Conservation (phyloP, 2,329 filamentous ascomycete genomes). For the Claviceps sorghi region DNA sequence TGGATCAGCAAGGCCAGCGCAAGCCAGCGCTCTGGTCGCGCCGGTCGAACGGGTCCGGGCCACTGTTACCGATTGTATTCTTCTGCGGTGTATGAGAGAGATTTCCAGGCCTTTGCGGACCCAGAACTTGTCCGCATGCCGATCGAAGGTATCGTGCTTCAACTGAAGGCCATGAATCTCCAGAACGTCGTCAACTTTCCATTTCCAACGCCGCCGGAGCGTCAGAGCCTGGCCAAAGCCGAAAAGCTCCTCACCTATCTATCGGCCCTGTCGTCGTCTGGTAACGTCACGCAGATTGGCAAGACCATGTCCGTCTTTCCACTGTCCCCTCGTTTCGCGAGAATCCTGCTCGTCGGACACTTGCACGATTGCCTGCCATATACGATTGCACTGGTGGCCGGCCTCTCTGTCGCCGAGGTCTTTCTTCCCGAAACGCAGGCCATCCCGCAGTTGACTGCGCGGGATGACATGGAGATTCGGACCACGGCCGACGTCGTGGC, state of each 20-base stretch:
- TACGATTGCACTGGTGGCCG: slow-evolving; percentile 76
- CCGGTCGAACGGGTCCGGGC: slow-evolving; percentile 85
- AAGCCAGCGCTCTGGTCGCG: slow-evolving; percentile 80
- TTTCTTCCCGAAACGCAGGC: slow-evolving; percentile 73
- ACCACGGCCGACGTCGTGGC: slow-evolving; percentile 56
- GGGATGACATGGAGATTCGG: slow-evolving; percentile 33
- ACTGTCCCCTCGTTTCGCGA: slow-evolving; percentile 75
- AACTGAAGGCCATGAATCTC: slow-evolving; percentile 88
- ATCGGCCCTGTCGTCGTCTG: slow-evolving; percentile 57
- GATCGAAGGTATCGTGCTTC: slow-evolving; percentile 81
- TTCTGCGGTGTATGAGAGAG: slow-evolving; percentile 81
- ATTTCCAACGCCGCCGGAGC: slow-evolving; percentile 80
- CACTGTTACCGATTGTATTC: slow-evolving; percentile 95
- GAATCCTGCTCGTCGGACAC: slow-evolving; percentile 81
- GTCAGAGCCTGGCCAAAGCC: slow-evolving; percentile 60
- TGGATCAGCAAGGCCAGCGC: slow-evolving; percentile 98
- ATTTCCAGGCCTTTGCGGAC: slow-evolving; percentile 72
- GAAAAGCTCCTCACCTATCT: slow-evolving; percentile 79
- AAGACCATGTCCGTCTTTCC: slow-evolving; percentile 78
- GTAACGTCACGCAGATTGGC: slow-evolving; percentile 66
- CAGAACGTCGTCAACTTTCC: slow-evolving; percentile 87
- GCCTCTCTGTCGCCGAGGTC: slow-evolving; percentile 73
- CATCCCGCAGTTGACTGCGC: slow-evolving; percentile 40
- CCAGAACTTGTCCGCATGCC: slow-evolving; percentile 85
- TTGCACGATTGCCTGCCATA: slow-evolving; percentile 70